Evolutionary conservation across 176 grass and related monocot genomes (phyloP).

Genomic region (Zoysia pacifica): DNA sequence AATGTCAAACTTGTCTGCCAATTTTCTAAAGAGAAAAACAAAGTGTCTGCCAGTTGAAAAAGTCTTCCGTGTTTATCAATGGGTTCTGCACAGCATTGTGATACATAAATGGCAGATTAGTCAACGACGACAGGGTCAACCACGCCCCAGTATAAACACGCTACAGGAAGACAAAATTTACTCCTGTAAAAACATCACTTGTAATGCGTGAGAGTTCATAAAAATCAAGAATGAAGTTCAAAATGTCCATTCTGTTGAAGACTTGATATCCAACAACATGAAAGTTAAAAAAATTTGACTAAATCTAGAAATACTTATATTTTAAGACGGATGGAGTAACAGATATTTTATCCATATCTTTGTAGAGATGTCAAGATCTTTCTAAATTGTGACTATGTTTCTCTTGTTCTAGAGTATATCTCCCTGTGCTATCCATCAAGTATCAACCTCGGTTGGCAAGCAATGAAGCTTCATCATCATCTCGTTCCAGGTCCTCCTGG

Average conservation of each 20-base stretch:
- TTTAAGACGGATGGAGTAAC: too few relatives aligned
- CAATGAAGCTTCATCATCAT: conserved; percentile 49
- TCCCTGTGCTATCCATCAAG: conserved; percentile 30
- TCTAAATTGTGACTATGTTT: conserved; percentile 23
- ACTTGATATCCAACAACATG: conserved; percentile 15
- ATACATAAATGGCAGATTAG: not conserved
- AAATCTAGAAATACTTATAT: too few relatives aligned
- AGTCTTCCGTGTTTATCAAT: not conserved
- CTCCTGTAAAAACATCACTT: not conserved
- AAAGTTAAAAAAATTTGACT: too few relatives aligned
- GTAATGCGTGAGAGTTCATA: not conserved
- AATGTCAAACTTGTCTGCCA: not conserved
- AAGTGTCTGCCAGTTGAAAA: not conserved
- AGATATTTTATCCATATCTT: not conserved
- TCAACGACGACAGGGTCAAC: not conserved
- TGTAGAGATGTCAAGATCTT: not conserved
- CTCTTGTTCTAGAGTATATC: conserved; percentile 13
- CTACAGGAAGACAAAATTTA: not conserved
- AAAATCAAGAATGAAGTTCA: conserved; percentile 10
- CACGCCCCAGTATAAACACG: not conserved
- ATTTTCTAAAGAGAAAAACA: not conserved
- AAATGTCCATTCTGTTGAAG: not conserved
- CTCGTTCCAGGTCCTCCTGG: conserved; percentile 24
- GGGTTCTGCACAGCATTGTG: not conserved
- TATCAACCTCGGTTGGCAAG: conserved; percentile 61